Conservation (phyloP, 2,329 filamentous ascomycete species). For the Cucurbitaria berberidis region DNA sequence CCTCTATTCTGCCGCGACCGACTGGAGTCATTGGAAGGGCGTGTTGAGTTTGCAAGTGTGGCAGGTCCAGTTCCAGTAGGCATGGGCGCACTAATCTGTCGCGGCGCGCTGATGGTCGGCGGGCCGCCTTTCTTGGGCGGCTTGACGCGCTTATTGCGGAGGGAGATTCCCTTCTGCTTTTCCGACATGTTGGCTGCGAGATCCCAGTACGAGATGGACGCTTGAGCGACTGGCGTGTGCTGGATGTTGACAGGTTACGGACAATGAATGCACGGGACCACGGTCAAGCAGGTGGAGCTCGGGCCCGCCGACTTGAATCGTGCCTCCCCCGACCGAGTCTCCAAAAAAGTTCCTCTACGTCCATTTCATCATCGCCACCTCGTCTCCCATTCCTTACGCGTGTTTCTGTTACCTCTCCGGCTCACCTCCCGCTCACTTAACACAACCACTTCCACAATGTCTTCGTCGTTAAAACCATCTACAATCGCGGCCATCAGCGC, state of each 20-base stretch:
- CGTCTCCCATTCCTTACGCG: conserved; percentile 10
- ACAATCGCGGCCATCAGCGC: conserved; percentile 64
- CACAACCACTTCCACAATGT: conserved; percentile 24
- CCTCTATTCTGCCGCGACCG: conserved; percentile 40
- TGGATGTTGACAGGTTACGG: conserved; percentile 11
- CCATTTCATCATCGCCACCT: conserved; percentile 18
- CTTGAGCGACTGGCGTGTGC: conserved; percentile 1
- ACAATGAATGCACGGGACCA: conserved; percentile 9
- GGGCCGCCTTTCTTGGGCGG: conserved; percentile 60
- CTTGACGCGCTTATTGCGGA: conserved; percentile 66
- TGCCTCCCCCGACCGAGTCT: conserved; percentile 29
- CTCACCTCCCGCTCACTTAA: conserved; percentile 4
- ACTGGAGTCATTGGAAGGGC: conserved; percentile 47
- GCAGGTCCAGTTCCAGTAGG: conserved; percentile 36
- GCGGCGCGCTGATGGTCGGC: conserved; percentile 58
- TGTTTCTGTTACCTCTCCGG: conserved; percentile 3
- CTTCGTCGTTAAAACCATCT: conserved; percentile 59
- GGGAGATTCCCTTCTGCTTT: conserved; percentile 62
- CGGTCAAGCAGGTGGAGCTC: conserved; percentile 26
- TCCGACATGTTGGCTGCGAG: conserved; percentile 54
- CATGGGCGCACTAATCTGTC: conserved; percentile 59
- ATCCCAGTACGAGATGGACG: neutral
- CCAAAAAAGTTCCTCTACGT: conserved; percentile 36
- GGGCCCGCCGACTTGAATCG: conserved; percentile 29
- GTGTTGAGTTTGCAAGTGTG: conserved; percentile 44